phyloP scores from a whole-genome alignment of 148 eudicot genomes.

The Polygonum maritimum region DNA sequence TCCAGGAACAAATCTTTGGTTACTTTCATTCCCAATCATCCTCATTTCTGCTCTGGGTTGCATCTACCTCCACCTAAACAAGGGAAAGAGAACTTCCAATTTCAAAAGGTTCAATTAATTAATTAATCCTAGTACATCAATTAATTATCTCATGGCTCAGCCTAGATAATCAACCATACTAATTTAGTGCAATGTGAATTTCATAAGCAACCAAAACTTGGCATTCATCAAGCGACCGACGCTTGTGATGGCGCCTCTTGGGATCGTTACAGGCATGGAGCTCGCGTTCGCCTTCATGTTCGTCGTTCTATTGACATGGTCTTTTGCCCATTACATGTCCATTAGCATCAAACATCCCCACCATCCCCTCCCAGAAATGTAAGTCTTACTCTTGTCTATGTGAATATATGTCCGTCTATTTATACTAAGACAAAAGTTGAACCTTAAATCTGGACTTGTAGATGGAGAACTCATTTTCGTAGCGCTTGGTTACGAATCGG shows the following conservation, averaged over 20 bases:
- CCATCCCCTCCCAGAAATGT: background rate
- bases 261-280: background rate
- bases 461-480: conserved; percentile 37
- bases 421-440: background rate
- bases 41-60: conserved; percentile 43
- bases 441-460: conserved; percentile 4
- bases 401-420: background rate
- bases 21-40: conserved; percentile 49
- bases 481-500: conserved; percentile 37
- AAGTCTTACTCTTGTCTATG: background rate
- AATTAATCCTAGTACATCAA: background rate
- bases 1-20: conserved; percentile 47
- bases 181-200: background rate
- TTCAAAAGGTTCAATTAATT: background rate
- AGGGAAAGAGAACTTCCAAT: conserved; percentile 11
- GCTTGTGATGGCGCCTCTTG: conserved; percentile 9
- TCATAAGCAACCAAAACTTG: background rate
- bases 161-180: background rate
- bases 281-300: conserved; percentile 1
- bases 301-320: background rate
- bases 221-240: background rate
- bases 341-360: conserved; percentile 5
- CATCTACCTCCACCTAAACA: conserved; percentile 39
- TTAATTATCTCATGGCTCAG: background rate
- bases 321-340: conserved; percentile 2